Conservation (phyloP, 2,329 filamentous ascomycete genomes). For the Fusarium equiseti region DNA sequence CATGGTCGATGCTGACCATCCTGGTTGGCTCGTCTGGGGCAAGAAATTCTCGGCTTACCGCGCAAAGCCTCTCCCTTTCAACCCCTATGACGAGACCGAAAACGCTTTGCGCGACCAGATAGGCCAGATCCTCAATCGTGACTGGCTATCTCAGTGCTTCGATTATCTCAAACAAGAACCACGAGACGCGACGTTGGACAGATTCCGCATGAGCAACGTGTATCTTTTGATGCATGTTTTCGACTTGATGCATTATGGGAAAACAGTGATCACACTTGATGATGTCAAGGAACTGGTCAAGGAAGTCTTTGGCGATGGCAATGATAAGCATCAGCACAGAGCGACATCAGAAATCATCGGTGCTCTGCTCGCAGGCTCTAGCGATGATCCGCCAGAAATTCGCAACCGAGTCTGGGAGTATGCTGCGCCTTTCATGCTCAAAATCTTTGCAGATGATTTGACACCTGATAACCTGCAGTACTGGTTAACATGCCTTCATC, state of each 20-base stretch:
- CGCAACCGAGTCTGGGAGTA: slow-evolving; percentile 87
- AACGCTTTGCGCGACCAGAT: slow-evolving; percentile 80
- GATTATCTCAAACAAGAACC: slow-evolving; percentile 97
- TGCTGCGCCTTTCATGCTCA: slow-evolving; percentile 86
- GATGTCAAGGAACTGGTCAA: slow-evolving; percentile 86
- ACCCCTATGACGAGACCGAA: slow-evolving; percentile 84
- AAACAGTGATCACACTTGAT: slow-evolving; percentile 82
- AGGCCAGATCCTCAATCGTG: slow-evolving; percentile 80
- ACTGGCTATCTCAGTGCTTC: slow-evolving; percentile 91
- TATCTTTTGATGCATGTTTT: slow-evolving; percentile 91
- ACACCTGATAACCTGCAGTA: slow-evolving; percentile 95
- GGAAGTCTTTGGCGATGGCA: slow-evolving; percentile 88
- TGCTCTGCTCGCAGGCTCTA: slow-evolving; percentile 82
- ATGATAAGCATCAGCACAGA: slow-evolving; percentile 96
- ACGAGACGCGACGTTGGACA: slow-evolving; percentile 81
- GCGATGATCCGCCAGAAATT: slow-evolving; percentile 80
- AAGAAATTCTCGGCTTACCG: slow-evolving; percentile 85
- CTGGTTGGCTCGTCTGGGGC: slow-evolving; percentile 97
- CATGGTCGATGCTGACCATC: slow-evolving; percentile 91
- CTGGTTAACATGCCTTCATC: slow-evolving; percentile 93
- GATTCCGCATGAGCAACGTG: slow-evolving; percentile 89
- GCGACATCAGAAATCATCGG: slow-evolving; percentile 95
- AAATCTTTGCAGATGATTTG: slow-evolving; percentile 89
- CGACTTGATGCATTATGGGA: slow-evolving; percentile 85
- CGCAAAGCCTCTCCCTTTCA: slow-evolving; percentile 76